Base-by-base conservation (phyloP, 2,329 filamentous ascomycete species). In the Paramyrothecium sp. region DNA sequence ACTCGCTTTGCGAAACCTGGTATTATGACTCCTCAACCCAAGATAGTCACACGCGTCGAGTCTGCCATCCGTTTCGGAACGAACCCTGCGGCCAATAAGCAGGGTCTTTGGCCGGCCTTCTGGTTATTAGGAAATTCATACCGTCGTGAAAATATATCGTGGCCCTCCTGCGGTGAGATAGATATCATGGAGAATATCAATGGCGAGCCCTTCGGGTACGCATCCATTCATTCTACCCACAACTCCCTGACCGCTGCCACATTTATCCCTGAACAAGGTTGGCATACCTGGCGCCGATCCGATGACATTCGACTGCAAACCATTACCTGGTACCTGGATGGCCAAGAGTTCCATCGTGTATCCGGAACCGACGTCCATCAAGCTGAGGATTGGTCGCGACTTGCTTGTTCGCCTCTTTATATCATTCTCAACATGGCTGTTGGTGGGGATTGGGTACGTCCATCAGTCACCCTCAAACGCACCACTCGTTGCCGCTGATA, bases 41-140 rank as follows among this genome's bases (percentile, higher is more conserved):
- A 73, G 26, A 61, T 61, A 17, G 54, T 63, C 46, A 78, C 75
- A 21, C 58, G 76, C 51, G 69, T 70, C 55, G 74, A 78, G 64
- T 71, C 71, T 19, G 63, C 64, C 51, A 70, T 79, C 58, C 73
- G 75, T 20, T 75, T 79, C 62, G 77, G 77, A 49, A 60, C 56
- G 57, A 71, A 71, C 63, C 38, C 66, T 10, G 34, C 59, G 26
- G 57, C 51, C 50, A 70, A 71, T 55, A 78, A 78, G 68, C 69
- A 73, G 58, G 77, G 77, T 7, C 66, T 79, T 58, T 79, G 77
- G 77, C 77, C 77, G 1, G 77, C 77, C 7, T 79, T 79, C 65
- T 79, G 77, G 77, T 60, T 76, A 10, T 70, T 79, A 3, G 77
- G 77, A n/a, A 65, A 75, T 60, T 69, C 73, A 21, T 65, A 78